Evolutionary conservation across 306 rosid genomes (phyloP), one percentile per base, ranked within the genome.

Genomic region (Sicyos edulis): DNA sequence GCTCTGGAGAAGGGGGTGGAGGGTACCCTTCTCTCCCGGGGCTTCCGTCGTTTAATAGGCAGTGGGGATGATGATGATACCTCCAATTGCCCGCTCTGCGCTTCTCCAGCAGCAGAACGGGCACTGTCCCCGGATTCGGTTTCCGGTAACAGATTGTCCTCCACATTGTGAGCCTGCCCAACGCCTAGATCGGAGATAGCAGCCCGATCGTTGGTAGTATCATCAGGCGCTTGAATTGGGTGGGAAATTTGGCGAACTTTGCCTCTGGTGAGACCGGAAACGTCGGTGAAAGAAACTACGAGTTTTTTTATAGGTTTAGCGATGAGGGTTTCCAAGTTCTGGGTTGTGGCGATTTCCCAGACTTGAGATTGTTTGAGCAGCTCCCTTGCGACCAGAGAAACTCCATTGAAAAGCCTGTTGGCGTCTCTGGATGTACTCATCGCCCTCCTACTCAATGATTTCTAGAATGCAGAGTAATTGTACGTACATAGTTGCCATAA

Each of bases 241-340:
- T 10, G 72, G 26, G 55, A 22, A 76, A 86, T 56, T 66, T 75
- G 81, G 72, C 80, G 86, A 78, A 78, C 63, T 19, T 81, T 78
- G 77, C 98, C 98, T 70, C 80, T 83, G 56, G 97, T 92, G 77
- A 90, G 79, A 70, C 96, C 96, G 74, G 91, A 74, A 62, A 92
- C 76, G 75, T 90, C 88, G 52, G 98, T 88, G 83, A 86, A 88
- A 26, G 89, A 84, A 52, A 90, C 64, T 29, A 93, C 61, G 24
- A 84, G 82, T 26, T 76, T 84, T 74, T 86, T 90, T 17, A 77
- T 12, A 22, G 79, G 61, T 32, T 37, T 44, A 24, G 67, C 10
- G 34, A 83, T 62, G 45, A 88, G 82, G 81, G 85, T 76, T 79
- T 82, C 58, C 32, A 89, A 72, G 45, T 89, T 80, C 0, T 72